Evolutionary conservation across 306 rosid genomes (phyloP).

Genomic region (Vigna reflexopilosa): DNA sequence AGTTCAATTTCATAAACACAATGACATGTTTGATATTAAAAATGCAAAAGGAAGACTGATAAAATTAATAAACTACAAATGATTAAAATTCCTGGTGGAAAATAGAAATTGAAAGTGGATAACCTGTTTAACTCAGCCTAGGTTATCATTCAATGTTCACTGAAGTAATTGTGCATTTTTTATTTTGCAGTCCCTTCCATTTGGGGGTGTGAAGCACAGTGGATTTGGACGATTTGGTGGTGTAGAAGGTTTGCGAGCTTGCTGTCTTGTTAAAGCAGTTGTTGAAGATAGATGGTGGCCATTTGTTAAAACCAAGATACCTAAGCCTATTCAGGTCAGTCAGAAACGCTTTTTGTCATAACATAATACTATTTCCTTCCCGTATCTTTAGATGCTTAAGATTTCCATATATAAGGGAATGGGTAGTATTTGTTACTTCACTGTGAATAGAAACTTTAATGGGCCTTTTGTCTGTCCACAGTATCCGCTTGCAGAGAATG

Average conservation of each 20-base stretch:
- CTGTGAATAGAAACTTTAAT: background rate
- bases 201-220: conserved; percentile 89
- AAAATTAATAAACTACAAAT: conserved; percentile 8
- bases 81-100: background rate
- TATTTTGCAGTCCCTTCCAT: conserved; percentile 83
- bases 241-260: conserved; percentile 85
- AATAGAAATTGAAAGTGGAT: background rate
- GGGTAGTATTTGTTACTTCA: background rate
- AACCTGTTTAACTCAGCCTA: conserved; percentile 2
- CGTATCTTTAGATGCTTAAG: background rate
- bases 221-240: conserved; percentile 97
- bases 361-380: background rate
- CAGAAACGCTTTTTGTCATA: conserved; percentile 12
- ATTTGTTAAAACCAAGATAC: conserved; percentile 75
- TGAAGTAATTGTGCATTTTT: conserved; percentile 32
- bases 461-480: conserved; percentile 37
- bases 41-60: background rate
- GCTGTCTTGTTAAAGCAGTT: conserved; percentile 89
- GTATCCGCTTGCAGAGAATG: conserved; percentile 86
- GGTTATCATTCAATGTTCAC: conserved; percentile 14
- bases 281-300: conserved; percentile 98
- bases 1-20: background rate
- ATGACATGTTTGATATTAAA: background rate
- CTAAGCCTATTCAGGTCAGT: conserved; percentile 86
- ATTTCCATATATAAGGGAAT: no score